Evolutionary conservation across 148 eudicot genomes (phyloP).

Genomic region (Amaranthus hypochondriacus): DNA sequence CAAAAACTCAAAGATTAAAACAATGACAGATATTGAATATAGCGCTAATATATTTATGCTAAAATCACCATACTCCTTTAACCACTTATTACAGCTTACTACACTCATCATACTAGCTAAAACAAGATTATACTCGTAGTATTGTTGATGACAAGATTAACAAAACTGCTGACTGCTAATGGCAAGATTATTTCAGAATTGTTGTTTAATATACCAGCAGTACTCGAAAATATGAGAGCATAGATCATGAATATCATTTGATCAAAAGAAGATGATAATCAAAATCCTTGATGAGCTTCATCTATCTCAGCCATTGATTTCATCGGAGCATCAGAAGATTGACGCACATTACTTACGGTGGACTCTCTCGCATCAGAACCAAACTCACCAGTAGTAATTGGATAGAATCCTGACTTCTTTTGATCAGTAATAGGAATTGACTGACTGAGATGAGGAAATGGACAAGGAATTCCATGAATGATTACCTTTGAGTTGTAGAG

Average conservation of each 20-base stretch:
- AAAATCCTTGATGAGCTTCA: slow-evolving; percentile 40
- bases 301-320: slow-evolving; percentile 36
- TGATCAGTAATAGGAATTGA: slow-evolving; percentile 9
- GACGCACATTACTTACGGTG: neutral
- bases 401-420: slow-evolving; percentile 11
- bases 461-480: slow-evolving; percentile 57
- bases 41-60: no score
- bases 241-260: neutral
- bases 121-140: neutral
- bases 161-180: neutral
- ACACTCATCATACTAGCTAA: neutral
- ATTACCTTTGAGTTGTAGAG: slow-evolving; percentile 62
- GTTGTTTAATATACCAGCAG: no score
- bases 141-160: neutral
- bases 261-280: slow-evolving; percentile 8
- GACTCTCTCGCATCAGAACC: slow-evolving; percentile 15
- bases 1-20: no score
- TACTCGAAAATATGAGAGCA: neutral
- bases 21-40: no score
- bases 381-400: neutral
- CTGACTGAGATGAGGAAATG: slow-evolving; percentile 57
- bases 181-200: neutral
- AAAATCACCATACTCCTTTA: no score
- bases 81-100: no score
- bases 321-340: slow-evolving; percentile 18